phyloP scores from a whole-genome alignment of 2,329 filamentous ascomycete species.

The Macrophomina pseudophaseolina region DNA sequence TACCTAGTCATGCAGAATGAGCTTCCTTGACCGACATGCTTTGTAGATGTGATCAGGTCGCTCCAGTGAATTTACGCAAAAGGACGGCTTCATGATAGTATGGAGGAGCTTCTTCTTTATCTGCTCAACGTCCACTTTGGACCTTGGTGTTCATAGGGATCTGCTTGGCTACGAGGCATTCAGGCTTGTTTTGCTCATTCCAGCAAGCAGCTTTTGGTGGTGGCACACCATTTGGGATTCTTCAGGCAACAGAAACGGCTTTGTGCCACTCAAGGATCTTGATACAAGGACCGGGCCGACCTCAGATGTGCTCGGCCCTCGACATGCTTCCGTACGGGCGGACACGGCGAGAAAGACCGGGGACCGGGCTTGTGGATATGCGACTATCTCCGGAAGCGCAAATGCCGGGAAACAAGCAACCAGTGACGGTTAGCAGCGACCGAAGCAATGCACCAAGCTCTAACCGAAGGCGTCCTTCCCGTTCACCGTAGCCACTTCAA shows the following conservation, averaged over 20 bases:
- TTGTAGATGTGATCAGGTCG: no score
- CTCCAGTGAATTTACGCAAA: no score
- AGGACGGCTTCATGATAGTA: no score
- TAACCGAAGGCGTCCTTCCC: constrained; percentile 11
- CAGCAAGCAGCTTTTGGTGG: not conserved
- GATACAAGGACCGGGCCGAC: constrained; percentile 8
- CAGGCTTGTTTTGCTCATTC: not conserved
- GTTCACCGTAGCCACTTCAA: not conserved
- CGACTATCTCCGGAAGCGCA: constrained; percentile 14
- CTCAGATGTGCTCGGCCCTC: not conserved
- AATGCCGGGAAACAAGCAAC: constrained; percentile 14
- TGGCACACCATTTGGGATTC: not conserved
- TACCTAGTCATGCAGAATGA: no score
- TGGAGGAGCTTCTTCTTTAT: no score
- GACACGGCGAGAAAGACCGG: not conserved
- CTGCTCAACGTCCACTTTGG: no score
- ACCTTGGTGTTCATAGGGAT: no score
- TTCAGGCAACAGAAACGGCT: not conserved
- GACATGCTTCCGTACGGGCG: constrained; percentile 6
- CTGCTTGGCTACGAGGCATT: not conserved
- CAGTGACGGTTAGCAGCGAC: constrained; percentile 12
- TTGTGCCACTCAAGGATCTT: constrained; percentile 9
- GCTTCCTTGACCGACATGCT: no score
- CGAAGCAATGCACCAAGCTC: constrained; percentile 20
- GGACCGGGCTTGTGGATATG: constrained; percentile 10